These are phyloP conservation scores for Fusarium camptoceras DNA, from an alignment of 2,329 filamentous ascomycete genomes.

Conservation along the genomic window DNA sequence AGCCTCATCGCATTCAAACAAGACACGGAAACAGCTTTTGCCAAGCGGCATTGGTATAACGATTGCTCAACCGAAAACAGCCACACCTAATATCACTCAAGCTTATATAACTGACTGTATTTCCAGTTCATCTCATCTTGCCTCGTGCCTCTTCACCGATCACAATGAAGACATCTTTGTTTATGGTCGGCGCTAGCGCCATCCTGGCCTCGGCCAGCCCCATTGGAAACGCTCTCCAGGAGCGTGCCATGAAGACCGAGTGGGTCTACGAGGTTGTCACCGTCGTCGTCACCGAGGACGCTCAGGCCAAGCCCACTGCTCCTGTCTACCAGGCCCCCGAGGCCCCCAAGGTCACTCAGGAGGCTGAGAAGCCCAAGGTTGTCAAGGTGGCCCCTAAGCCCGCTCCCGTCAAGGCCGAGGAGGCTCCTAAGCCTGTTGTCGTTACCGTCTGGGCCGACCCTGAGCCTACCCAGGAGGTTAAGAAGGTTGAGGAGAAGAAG, in stretches of 20 bases:
- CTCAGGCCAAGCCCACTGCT: constrained; percentile 19
- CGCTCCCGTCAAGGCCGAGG: constrained; percentile 18
- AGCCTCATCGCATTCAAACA: constrained; percentile 38
- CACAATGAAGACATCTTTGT: constrained; percentile 64
- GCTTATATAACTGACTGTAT: constrained; percentile 41
- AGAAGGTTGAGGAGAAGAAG: constrained; percentile 6
- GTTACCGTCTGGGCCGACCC: constrained; percentile 16
- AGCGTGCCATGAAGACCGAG: constrained; percentile 56
- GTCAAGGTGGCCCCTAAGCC: neutral
- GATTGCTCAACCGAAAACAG: constrained; percentile 27
- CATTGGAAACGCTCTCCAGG: constrained; percentile 49
- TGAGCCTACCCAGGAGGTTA: neutral
- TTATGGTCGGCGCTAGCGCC: constrained; percentile 60
- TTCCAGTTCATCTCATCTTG: constrained; percentile 31
- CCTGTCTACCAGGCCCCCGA: constrained; percentile 4
- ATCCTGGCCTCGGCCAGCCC: constrained; percentile 60
- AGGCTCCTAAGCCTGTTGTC: constrained; percentile 28
- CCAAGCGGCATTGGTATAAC: constrained; percentile 34
- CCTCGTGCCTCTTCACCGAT: constrained; percentile 28
- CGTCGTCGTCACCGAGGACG: constrained; percentile 58
- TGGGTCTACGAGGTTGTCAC: constrained; percentile 57
- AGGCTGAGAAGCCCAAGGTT: constrained; percentile 22
- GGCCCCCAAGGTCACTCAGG: constrained; percentile 12
- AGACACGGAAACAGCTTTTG: constrained; percentile 34
- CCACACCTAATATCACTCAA: constrained; percentile 27